Conservation (phyloP, 805 yeast genomes). For the Teunomyces cretensis region DNA sequence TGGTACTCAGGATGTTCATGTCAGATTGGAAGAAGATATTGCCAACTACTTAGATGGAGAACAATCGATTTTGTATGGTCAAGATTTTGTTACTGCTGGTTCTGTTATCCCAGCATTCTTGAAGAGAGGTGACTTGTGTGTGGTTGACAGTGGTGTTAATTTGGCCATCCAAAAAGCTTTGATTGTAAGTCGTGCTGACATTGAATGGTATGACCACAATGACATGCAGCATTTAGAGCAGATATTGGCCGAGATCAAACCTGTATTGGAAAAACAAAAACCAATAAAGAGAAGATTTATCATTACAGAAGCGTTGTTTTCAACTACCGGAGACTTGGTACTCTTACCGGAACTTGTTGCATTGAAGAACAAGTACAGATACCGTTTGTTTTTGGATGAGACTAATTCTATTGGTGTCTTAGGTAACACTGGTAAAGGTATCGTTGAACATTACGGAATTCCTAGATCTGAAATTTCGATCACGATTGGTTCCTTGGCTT, state of each 20-base stretch:
- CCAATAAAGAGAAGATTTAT: conserved; percentile 89
- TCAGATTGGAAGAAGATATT: conserved; percentile 70
- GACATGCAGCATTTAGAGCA: conserved; percentile 80
- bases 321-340: conserved; percentile 77
- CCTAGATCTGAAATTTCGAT: conserved; percentile 76
- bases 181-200: conserved; percentile 79
- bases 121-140: conserved; percentile 90
- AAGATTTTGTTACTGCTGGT: conserved; percentile 82
- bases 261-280: conserved; percentile 58
- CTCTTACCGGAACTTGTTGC: conserved; percentile 66
- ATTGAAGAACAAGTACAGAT: conserved; percentile 79
- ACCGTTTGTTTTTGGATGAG: conserved; percentile 86
- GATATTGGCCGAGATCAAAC: conserved; percentile 59
- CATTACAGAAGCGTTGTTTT: conserved; percentile 87
- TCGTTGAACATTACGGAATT: conserved; percentile 70
- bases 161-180: conserved; percentile 86
- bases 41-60: conserved; percentile 77
- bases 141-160: conserved; percentile 79
- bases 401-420: conserved; percentile 80
- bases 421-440: conserved; percentile 84
- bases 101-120: conserved; percentile 91
- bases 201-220: conserved; percentile 84
- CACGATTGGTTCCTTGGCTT: conserved; percentile 84
- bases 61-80: conserved; percentile 83
- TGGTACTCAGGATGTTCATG: conserved; percentile 92